Evolutionary conservation across 2,329 filamentous ascomycete species (phyloP).

Genomic region (Fusarium pseudograminearum): DNA sequence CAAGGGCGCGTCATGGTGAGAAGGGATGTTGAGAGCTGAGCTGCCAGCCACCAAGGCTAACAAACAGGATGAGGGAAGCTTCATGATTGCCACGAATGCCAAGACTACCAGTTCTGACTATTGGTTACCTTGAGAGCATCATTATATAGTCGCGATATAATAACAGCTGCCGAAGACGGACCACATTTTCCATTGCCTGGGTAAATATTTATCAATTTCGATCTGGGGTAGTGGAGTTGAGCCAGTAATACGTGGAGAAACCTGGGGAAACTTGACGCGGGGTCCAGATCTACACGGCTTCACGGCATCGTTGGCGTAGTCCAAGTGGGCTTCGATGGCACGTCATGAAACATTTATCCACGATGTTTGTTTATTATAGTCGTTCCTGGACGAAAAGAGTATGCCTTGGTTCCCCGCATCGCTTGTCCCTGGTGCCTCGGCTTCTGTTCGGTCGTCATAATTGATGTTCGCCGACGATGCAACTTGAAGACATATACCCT

Average conservation of each 20-base stretch:
- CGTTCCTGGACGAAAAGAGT: not conserved
- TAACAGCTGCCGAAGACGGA: not conserved
- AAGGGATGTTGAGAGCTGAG: not conserved
- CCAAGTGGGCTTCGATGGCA: not conserved
- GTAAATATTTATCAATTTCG: slow-evolving; percentile 21
- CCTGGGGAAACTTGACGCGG: slow-evolving; percentile 6
- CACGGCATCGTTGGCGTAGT: not conserved
- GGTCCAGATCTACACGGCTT: not conserved
- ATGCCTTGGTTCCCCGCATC: not conserved
- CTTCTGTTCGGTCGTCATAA: not conserved
- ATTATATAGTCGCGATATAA: not conserved
- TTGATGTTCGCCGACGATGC: not conserved
- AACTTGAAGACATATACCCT: not conserved
- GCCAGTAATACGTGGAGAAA: slow-evolving; percentile 15
- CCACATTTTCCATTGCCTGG: not conserved
- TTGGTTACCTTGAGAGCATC: too few relatives aligned
- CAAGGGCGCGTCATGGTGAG: not conserved
- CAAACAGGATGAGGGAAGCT: not conserved
- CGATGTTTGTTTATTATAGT: not conserved
- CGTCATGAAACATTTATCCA: slow-evolving; percentile 1
- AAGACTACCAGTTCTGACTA: not conserved
- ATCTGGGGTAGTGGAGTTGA: slow-evolving; percentile 1
- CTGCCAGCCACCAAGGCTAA: not conserved
- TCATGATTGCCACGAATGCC: slow-evolving; percentile 7
- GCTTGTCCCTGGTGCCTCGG: not conserved